Evolutionary conservation across 192 early-diverging fungal species (phyloP).

Genomic region (Coemansia sp.): DNA sequence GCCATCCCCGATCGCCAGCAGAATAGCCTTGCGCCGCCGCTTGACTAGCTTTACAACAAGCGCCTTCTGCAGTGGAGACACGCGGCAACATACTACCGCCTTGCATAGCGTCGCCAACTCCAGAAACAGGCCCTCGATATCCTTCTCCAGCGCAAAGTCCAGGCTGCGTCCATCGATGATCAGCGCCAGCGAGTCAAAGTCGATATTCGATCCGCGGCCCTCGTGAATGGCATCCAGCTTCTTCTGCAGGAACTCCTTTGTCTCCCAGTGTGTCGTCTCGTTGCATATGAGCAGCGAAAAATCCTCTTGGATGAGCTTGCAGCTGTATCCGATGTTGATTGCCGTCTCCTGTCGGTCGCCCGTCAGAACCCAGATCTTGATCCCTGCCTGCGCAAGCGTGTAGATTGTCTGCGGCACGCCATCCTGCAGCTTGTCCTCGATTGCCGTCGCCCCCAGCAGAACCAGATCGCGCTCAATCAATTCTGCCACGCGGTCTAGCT

Average conservation of each 20-base stretch:
- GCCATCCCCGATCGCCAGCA: conserved; percentile 97
- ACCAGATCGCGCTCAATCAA: conserved; percentile 92
- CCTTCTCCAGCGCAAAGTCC: conserved; percentile 90
- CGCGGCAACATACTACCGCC: conserved; percentile 97
- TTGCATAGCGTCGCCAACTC: conserved; percentile 91
- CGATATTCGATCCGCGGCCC: conserved; percentile 49
- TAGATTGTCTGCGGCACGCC: conserved; percentile 98
- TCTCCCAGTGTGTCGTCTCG: conserved; percentile 87
- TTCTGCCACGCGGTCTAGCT: conserved; percentile 91
- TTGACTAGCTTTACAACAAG: conserved; percentile 98
- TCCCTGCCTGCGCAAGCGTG: conserved; percentile 91
- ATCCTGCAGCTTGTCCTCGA: conserved; percentile 98
- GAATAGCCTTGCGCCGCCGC: conserved; percentile 81
- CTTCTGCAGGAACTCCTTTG: conserved; percentile 87
- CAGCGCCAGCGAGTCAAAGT: conserved; percentile 76
- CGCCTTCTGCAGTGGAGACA: conserved; percentile 97
- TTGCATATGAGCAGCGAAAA: conserved; percentile 95
- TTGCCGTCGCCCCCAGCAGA: conserved; percentile 94
- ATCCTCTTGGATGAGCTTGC: conserved; percentile 94
- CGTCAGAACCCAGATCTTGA: conserved; percentile 97
- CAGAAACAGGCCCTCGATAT: conserved; percentile 75
- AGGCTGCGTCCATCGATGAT: conserved; percentile 95
- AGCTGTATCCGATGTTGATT: conserved; percentile 97
- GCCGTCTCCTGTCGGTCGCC: conserved; percentile 99
- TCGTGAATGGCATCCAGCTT: conserved; percentile 81